Percentiles rank a stretch among this genome's conserved stretches.
These are phyloP conservation scores for Omphalotus olearius DNA, from an alignment of 1,284 basidiomycete genomes.

Conservation along the genomic window DNA sequence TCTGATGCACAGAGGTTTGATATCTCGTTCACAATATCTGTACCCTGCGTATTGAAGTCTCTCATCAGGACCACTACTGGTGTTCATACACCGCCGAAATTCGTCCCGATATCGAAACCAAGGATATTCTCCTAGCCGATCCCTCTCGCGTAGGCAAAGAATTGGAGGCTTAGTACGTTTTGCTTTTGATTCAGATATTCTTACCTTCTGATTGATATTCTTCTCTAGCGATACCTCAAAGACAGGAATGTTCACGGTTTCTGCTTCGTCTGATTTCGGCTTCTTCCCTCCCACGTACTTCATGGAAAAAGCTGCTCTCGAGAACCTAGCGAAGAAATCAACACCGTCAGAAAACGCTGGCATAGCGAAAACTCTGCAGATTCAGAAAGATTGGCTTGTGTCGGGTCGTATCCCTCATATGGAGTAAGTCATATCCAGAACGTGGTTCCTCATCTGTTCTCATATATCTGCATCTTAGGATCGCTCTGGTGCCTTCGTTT, in stretches of 20 bases:
- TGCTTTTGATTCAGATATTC: neutral
- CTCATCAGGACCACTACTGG: slow-evolving; percentile 4
- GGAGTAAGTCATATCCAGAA: neutral
- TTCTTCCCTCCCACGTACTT: neutral
- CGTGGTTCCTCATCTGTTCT: neutral
- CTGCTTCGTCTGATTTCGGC: neutral
- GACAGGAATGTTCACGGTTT: neutral
- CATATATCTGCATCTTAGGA: neutral
- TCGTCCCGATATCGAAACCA: slow-evolving; percentile 4
- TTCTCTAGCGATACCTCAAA: neutral
- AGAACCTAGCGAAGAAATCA: neutral
- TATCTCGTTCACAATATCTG: neutral
- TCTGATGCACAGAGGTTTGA: neutral
- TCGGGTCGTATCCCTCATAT: neutral
- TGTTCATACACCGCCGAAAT: slow-evolving; percentile 3
- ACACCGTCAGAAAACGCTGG: neutral
- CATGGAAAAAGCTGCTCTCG: neutral
- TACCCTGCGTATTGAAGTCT: neutral
- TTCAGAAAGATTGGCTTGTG: neutral
- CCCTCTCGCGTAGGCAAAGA: neutral
- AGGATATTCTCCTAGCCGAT: slow-evolving; percentile 2
- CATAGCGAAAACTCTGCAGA: neutral
- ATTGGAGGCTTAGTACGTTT: slow-evolving; percentile 1
- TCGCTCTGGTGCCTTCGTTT: neutral
- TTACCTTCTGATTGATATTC: too few species aligned